Base-by-base conservation (phyloP, 2,329 filamentous ascomycete genomes). In the Colletotrichum sp. region DNA sequence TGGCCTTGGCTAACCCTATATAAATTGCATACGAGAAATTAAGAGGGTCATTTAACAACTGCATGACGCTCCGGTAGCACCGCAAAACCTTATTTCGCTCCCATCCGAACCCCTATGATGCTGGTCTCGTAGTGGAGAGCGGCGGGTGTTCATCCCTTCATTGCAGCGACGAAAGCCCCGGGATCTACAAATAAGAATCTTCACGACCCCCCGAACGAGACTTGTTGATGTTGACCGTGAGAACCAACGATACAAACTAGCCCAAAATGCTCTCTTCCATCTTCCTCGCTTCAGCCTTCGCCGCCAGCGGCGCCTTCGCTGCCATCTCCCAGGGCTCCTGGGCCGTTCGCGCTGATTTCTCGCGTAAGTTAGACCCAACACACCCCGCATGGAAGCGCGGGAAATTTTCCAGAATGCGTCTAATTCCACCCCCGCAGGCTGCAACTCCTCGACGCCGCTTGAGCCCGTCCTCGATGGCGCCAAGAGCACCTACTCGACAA, bases 21-120 rank as follows among this genome's bases (percentile, higher is more conserved):
- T 69, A 73, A 9, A 69, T 73, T 69, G 28, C 34, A 59, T 36
- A 62, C 55, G 36, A 59, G 59, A 63, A 48, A 72, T 43, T 21
- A 30, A 55, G 56, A 52, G 43, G 43, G 43, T 52, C 43, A 52
- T 52, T 52, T 21, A 21, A 52, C 43, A 52, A 52, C n/a, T 52
- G 43, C 43, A 52, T 52, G 43, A 52, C 43, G 43, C 43, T 52
- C 43, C 43, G 43, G 43, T 52, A 52, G n/a, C 43, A 52, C 43
- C 43, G 43, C 43, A 52, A 52, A 52, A 36, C n/a, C 21, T 28
- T 43, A 52, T 56, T 63, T 36, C 16, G n/a, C 14, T 24, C 14
- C 52, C 30, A 52, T 61, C 61, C 16, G 48, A 13, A 38, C 7
- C 21, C 52, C n/a, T n/a, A 21, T 32, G 34, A 28, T 18, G 43